A percentile compares a stretch with the other conserved stretches of the same genome.
phyloP scores from a whole-genome alignment of 1,284 basidiomycete genomes.

The Peniophora sp. region DNA sequence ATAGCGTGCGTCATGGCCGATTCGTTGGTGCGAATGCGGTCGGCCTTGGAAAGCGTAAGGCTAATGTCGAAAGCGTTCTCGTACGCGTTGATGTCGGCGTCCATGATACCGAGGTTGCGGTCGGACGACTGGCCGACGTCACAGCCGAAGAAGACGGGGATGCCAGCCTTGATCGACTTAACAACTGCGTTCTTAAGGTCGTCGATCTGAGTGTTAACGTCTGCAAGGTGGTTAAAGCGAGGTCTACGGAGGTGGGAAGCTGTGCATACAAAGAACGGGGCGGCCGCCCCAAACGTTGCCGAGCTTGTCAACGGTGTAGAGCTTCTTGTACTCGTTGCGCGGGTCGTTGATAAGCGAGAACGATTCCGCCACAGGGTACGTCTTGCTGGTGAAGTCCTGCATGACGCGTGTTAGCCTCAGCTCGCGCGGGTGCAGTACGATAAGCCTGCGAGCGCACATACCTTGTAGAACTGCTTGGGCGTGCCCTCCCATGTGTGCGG shows the following conservation, averaged over 20 bases:
- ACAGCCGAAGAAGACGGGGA: constrained; percentile 93
- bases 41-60: constrained; percentile 68
- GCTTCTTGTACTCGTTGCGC: constrained; percentile 71
- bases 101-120: constrained; percentile 72
- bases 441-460: background rate
- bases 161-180: constrained; percentile 81
- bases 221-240: constrained; percentile 30
- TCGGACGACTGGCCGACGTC: constrained; percentile 81
- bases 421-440: background rate
- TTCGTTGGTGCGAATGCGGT: constrained; percentile 78
- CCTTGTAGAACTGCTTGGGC: constrained; percentile 71
- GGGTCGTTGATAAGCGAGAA: constrained; percentile 97
- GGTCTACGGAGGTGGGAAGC: background rate
- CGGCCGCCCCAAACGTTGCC: constrained; percentile 89
- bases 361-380: constrained; percentile 47
- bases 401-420: background rate
- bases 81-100: constrained; percentile 76
- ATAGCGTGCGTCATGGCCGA: constrained; percentile 90
- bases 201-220: constrained; percentile 84
- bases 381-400: constrained; percentile 12
- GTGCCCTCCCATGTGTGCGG: constrained; percentile 72
- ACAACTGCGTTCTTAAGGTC: constrained; percentile 79
- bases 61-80: constrained; percentile 57
- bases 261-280: constrained; percentile 66
- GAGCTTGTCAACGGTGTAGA: constrained; percentile 91